A percentile compares a stretch with the other conserved stretches of the same genome.
phyloP scores from a whole-genome alignment of 805 yeast genomes.

The Isabelozyma pseudorhagii region DNA sequence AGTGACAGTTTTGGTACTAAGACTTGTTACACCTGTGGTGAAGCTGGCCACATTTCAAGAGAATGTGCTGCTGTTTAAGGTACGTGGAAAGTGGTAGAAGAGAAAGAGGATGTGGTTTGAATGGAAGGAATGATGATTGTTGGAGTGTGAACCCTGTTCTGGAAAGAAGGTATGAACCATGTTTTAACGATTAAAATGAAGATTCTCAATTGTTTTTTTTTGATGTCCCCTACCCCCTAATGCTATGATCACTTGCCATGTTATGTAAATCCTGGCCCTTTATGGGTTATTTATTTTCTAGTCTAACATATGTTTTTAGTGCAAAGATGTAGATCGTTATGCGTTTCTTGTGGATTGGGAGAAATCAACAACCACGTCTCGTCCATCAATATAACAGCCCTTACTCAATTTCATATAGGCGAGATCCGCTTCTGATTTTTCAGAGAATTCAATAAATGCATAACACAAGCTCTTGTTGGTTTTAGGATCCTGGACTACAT shows the following conservation, averaged over 20 bases:
- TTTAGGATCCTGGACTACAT: conserved; percentile 46
- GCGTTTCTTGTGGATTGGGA: conserved; percentile 37
- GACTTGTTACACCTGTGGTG: conserved; percentile 72
- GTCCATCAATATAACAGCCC: conserved; percentile 57
- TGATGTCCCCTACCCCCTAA: background rate
- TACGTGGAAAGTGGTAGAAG: background rate
- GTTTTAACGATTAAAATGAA: background rate
- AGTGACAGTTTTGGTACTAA: conserved; percentile 45
- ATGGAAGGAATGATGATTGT: background rate
- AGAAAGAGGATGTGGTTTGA: background rate
- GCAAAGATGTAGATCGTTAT: background rate
- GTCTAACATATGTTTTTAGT: background rate
- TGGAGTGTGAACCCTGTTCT: background rate
- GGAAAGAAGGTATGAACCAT: background rate
- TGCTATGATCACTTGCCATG: conserved; percentile 5
- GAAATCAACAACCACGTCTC: conserved; percentile 64
- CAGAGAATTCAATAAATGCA: conserved; percentile 60
- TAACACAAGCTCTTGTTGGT: conserved; percentile 54
- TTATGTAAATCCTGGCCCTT: background rate
- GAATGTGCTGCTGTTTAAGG: conserved; percentile 46
- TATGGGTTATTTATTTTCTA: too few relatives aligned
- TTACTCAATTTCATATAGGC: conserved; percentile 63
- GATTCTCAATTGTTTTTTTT: background rate
- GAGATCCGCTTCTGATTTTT: conserved; percentile 49
- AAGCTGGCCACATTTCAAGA: conserved; percentile 84